A percentile compares a stretch with the other conserved stretches of the same genome.
phyloP scores from a whole-genome alignment of 139 green algal species.

The Eudorina sp. region DNA sequence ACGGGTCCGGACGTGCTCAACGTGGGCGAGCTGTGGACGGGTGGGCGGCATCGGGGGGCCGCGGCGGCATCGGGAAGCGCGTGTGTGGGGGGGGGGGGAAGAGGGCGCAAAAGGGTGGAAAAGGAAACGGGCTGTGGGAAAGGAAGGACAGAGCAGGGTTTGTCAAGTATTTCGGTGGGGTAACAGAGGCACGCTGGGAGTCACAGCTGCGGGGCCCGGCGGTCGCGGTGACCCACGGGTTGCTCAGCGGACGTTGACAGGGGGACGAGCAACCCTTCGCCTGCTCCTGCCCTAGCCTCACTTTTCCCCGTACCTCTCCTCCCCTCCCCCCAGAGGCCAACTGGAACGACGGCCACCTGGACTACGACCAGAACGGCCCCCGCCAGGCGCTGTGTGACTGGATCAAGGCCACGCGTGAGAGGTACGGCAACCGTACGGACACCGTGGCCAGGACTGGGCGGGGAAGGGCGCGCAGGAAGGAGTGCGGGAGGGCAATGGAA shows the following conservation, averaged over 20 bases:
- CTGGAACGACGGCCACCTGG: slow-evolving; percentile 64
- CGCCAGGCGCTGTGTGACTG: slow-evolving; percentile 89
- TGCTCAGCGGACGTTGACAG: no score
- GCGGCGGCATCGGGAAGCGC: background rate
- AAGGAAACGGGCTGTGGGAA: background rate
- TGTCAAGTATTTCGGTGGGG: no score
- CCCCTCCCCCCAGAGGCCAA: background rate
- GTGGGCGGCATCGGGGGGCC: background rate
- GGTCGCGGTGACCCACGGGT: no score
- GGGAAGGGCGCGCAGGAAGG: background rate
- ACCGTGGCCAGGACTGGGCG: no score
- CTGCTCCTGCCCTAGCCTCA: background rate
- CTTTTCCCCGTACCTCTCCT: background rate
- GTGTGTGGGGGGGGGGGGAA: slow-evolving; percentile 8
- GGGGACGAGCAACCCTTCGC: background rate
- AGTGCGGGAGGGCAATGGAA: background rate
- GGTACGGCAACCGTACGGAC: background rate
- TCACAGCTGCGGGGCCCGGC: no score
- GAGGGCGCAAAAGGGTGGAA: background rate
- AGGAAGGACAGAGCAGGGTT: no score
- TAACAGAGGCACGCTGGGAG: no score
- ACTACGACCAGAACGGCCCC: slow-evolving; percentile 89
- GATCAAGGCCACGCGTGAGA: slow-evolving; percentile 67
- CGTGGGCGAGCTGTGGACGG: slow-evolving; percentile 60
- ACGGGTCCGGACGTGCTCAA: slow-evolving; percentile 40